Conservation (phyloP, 1,139 yeast genomes). For the Scheffersomyces stambukii region DNA sequence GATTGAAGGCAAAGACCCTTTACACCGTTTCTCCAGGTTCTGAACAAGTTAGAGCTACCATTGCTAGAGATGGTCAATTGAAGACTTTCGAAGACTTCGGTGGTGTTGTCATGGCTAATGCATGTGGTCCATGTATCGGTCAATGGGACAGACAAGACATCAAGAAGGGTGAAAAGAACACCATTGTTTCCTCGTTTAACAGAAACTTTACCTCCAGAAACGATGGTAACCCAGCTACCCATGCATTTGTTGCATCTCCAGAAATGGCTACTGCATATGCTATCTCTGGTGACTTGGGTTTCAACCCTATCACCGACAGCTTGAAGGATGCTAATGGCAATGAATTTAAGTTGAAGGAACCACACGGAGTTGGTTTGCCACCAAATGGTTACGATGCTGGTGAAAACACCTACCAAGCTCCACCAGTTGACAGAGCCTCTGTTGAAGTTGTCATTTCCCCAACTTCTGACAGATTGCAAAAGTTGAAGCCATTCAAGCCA, state of each 20-base stretch:
- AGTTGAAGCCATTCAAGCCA: slow-evolving; percentile 47
- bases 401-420: slow-evolving; percentile 96
- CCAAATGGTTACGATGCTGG: slow-evolving; percentile 90
- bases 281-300: slow-evolving; percentile 95
- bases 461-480: slow-evolving; percentile 61
- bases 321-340: slow-evolving; percentile 93
- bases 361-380: slow-evolving; percentile 93
- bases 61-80: slow-evolving; percentile 95
- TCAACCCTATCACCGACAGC: slow-evolving; percentile 96
- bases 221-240: slow-evolving; percentile 98
- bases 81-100: slow-evolving; percentile 88
- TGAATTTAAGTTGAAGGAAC: slow-evolving; percentile 89
- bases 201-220: slow-evolving; percentile 98
- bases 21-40: slow-evolving; percentile 98
- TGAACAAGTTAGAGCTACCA: slow-evolving; percentile 98
- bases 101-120: slow-evolving; percentile 94
- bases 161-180: slow-evolving; percentile 96
- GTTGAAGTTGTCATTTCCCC: slow-evolving; percentile 80
- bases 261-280: slow-evolving; percentile 96
- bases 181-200: slow-evolving; percentile 98
- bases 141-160: slow-evolving; percentile 99
- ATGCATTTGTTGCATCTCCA: slow-evolving; percentile 97
- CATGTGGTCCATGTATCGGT: slow-evolving; percentile 99
- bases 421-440: slow-evolving; percentile 80
- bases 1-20: slow-evolving; percentile 83